phyloP scores from a whole-genome alignment of 2,329 filamentous ascomycete genomes.

The Aspergillus pseudonomiae region DNA sequence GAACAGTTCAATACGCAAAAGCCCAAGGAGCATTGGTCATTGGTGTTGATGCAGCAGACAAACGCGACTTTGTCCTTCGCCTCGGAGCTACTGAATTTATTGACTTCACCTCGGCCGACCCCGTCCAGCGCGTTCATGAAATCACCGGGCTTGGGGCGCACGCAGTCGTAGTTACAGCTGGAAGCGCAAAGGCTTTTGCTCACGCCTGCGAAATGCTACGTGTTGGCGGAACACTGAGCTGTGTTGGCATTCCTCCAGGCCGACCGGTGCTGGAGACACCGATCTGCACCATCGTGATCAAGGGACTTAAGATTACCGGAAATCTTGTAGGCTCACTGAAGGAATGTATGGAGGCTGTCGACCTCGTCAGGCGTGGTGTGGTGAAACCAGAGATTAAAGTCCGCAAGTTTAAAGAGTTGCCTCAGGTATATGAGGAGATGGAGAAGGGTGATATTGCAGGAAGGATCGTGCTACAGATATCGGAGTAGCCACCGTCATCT shows the following conservation, averaged over 20 bases:
- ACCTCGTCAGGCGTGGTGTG: constrained; percentile 44
- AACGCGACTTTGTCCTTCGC: constrained; percentile 42
- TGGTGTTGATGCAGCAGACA: constrained; percentile 47
- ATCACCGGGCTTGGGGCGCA: constrained; percentile 46
- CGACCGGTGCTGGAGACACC: constrained; percentile 43
- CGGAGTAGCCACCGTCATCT: constrained; percentile 20
- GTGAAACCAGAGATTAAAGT: constrained; percentile 48
- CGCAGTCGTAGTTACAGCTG: constrained; percentile 48
- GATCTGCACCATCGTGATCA: constrained; percentile 50
- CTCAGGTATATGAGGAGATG: constrained; percentile 48
- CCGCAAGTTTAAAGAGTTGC: constrained; percentile 46
- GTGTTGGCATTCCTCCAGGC: constrained; percentile 49
- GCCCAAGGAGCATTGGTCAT: constrained; percentile 47
- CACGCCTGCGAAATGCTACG: constrained; percentile 49
- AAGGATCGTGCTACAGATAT: constrained; percentile 46
- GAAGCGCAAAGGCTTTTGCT: constrained; percentile 45
- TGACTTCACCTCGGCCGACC: constrained; percentile 43
- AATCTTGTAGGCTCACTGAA: constrained; percentile 50
- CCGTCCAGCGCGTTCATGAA: constrained; percentile 37
- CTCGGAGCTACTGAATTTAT: constrained; percentile 47
- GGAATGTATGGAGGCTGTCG: constrained; percentile 52
- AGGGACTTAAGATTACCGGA: constrained; percentile 46
- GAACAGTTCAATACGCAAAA: constrained; percentile 48
- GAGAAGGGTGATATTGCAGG: constrained; percentile 49
- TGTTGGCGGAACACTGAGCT: constrained; percentile 47